Evolutionary conservation across 148 eudicot species (phyloP), one percentile per base, ranked within the genome.

Genomic region (Rhododendron williamsianum): DNA sequence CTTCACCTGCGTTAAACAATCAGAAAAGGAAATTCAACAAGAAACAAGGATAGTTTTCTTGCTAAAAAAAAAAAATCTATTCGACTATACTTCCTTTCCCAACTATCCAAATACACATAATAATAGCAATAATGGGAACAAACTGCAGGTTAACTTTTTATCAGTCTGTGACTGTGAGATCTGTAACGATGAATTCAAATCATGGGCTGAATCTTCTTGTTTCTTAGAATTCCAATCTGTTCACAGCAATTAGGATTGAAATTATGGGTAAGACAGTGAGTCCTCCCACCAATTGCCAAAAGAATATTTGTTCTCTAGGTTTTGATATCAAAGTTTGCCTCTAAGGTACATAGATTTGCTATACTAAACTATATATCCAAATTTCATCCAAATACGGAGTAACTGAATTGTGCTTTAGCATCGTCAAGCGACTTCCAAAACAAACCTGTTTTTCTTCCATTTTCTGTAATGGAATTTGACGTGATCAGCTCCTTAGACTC

Each of bases 361-460:
- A 27, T 27, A 71, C 33, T 38, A 18, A 48, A 69, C 43, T 83
- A 30, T 27, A 83, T 30, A 49, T 23, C 85, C 85, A 7, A 67
- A 71, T 48, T 63, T 23, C 86, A 38, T 15, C 51, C 71, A 77
- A 76, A 77, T 5, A 27, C 27, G 27, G 27, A 27, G 27, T 27
- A 84, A 58, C 86, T 21, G 6, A 25, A 84, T 19, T 84, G 56
- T 74, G 48, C 54, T 84, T 30, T 33, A 9, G 49, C 41, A 83
- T 48, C 72, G 6, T 52, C 16, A 63, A 36, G 78, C 11, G 49
- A 65, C 71, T 60, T 67, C 51, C 82, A 67, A 83, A 58, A 78
- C 69, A 84, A 82, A 93, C 97, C 97, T 92, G 92, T 54, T 52
- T 83, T 87, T 80, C 83, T 82, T 80, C 77, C 91, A 77, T 87